Base-by-base conservation (phyloP, 139 green algal species). In the Diplosphaera chodatii region DNA sequence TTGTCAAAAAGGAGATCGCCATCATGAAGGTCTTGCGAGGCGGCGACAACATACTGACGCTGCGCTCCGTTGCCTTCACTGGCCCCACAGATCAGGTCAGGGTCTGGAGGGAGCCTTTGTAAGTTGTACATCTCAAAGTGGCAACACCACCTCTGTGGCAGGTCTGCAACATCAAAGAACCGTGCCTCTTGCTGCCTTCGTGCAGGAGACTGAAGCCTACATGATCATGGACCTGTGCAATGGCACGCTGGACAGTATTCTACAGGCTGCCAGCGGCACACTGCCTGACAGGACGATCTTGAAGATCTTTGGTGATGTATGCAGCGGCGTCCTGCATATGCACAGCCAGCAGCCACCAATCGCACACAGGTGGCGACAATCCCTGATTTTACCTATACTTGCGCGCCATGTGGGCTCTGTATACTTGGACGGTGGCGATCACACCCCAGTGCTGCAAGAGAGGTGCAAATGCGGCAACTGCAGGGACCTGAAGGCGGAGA, bases 401-500 rank as follows among this genome's bases (percentile, higher is more conserved):
- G n/a, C n/a, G n/a, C n/a, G n/a, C n/a, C n/a, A n/a, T n/a, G n/a
- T n/a, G n/a, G n/a, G n/a, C n/a, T n/a, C n/a, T n/a, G n/a, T n/a
- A n/a, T n/a, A n/a, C n/a, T n/a, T n/a, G n/a, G n/a, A n/a, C n/a
- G n/a, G n/a, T n/a, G n/a, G n/a, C n/a, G n/a, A n/a, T n/a, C n/a
- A n/a, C n/a, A n/a, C n/a, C n/a, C n/a, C n/a, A n/a, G n/a, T n/a
- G n/a, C n/a, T n/a, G n/a, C n/a, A n/a, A n/a, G n/a, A n/a, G n/a
- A n/a, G n/a, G n/a, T n/a, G n/a, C n/a, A n/a, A n/a, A n/a, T n/a
- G n/a, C n/a, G n/a, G n/a, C n/a, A n/a, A n/a, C n/a, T 62, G 55
- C 80, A 91, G 91, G 41, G 93, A 98, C 82, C 32, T 98, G 32
- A 97, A 98, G 77, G 87, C 88, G 48, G 94, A 98, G 80, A 98